Percentiles rank a stretch among this genome's conserved stretches.
These are phyloP conservation scores for Tulasnella sp. DNA, from an alignment of 768 basidiomycete genomes.

Conservation along the genomic window DNA sequence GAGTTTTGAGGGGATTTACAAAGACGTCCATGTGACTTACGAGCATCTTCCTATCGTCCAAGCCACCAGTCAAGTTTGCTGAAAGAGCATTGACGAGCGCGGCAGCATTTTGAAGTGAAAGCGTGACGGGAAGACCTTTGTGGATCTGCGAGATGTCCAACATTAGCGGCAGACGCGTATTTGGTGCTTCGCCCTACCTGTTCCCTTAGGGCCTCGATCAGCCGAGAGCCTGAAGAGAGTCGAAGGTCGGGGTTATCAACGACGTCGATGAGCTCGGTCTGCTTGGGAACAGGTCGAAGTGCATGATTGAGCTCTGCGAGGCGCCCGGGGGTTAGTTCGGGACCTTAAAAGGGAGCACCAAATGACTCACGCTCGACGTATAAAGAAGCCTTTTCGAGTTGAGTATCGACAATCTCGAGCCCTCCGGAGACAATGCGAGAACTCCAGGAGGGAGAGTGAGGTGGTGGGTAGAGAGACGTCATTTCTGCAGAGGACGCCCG, in stretches of 20 bases:
- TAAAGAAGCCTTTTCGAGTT: constrained; percentile 7
- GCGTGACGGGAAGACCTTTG: constrained; percentile 11
- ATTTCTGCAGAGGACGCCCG: background rate
- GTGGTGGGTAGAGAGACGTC: background rate
- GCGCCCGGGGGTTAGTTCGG: background rate
- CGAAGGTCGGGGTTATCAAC: constrained; percentile 1
- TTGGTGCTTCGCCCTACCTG: background rate
- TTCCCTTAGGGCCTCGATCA: constrained; percentile 7
- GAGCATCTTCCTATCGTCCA: constrained; percentile 78
- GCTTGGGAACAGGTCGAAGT: constrained; percentile 23
- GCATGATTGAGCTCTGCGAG: constrained; percentile 19
- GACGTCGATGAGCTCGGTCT: constrained; percentile 15
- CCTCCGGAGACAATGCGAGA: constrained; percentile 3
- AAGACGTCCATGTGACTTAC: constrained; percentile 48
- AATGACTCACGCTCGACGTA: constrained; percentile 21
- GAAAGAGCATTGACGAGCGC: constrained; percentile 21
- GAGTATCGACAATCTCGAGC: constrained; percentile 21
- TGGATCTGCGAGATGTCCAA: background rate
- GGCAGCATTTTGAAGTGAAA: constrained; percentile 20
- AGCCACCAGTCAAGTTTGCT: constrained; percentile 38
- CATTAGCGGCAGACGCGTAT: background rate
- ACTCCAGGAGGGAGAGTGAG: constrained; percentile 1
- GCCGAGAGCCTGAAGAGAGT: background rate
- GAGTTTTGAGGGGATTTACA: background rate
- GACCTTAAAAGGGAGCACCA: background rate